Evolutionary conservation across 2,329 filamentous ascomycete species (phyloP).

Genomic region (Xylaria sp.): DNA sequence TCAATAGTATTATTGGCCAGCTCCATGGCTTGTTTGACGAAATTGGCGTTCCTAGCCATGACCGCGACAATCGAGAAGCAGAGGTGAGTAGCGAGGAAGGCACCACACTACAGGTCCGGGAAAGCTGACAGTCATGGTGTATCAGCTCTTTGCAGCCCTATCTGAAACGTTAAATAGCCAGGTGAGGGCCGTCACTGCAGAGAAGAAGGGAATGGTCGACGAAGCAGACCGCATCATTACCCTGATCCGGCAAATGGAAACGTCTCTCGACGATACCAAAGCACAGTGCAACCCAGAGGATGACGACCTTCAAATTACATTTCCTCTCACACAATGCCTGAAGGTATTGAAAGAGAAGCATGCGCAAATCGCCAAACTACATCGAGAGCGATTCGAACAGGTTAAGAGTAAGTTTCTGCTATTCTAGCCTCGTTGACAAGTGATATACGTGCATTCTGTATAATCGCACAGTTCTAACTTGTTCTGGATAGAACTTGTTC

Average conservation of each 20-base stretch:
- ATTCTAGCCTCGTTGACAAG: slow-evolving; percentile 31
- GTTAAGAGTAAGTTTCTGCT: slow-evolving; percentile 77
- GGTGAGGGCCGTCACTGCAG: slow-evolving; percentile 81
- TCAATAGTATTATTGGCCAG: slow-evolving; percentile 92
- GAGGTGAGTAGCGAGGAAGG: slow-evolving; percentile 70
- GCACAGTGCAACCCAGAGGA: slow-evolving; percentile 70
- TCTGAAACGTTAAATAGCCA: slow-evolving; percentile 94
- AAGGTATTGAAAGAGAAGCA: slow-evolving; percentile 87
- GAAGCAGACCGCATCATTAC: slow-evolving; percentile 88
- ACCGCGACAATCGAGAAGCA: slow-evolving; percentile 87
- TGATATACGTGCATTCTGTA: not conserved
- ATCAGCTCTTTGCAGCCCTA: slow-evolving; percentile 86
- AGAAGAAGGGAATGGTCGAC: slow-evolving; percentile 91
- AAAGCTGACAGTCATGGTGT: slow-evolving; percentile 36
- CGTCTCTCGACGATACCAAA: slow-evolving; percentile 82
- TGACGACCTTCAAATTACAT: slow-evolving; percentile 80
- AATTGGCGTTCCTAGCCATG: slow-evolving; percentile 93
- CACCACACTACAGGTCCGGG: slow-evolving; percentile 16
- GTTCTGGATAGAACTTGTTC: slow-evolving; percentile 76
- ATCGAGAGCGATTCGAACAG: slow-evolving; percentile 93
- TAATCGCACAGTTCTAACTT: slow-evolving; percentile 33
- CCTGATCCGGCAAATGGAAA: slow-evolving; percentile 92
- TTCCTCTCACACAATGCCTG: slow-evolving; percentile 83
- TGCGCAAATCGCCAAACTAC: slow-evolving; percentile 78
- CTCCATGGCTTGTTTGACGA: slow-evolving; percentile 96